These are phyloP conservation scores for Oenanthe sinensis DNA, from an alignment of 129 eudicot genomes.

Conservation along the genomic window DNA sequence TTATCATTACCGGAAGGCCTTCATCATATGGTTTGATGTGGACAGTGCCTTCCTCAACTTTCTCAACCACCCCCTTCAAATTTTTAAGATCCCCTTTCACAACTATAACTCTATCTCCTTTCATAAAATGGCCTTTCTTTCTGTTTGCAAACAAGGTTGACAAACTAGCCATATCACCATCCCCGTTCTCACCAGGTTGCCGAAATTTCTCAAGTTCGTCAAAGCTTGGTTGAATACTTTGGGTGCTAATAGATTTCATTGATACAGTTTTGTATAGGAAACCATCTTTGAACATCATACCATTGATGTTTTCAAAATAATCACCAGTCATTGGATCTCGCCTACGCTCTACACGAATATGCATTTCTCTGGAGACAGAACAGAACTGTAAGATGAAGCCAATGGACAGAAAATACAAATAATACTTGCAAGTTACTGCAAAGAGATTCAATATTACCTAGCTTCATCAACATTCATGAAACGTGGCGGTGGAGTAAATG, in stretches of 20 bases:
- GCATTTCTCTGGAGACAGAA: slow-evolving; percentile 50
- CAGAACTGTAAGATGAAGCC: not conserved
- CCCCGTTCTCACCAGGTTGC: slow-evolving; percentile 70
- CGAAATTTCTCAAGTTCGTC: slow-evolving; percentile 94
- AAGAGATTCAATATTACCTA: slow-evolving; percentile 28
- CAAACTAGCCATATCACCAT: slow-evolving; percentile 68
- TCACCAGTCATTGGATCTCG: slow-evolving; percentile 79
- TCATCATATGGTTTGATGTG: slow-evolving; percentile 71
- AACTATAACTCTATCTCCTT: slow-evolving; percentile 81
- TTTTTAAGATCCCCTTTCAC: slow-evolving; percentile 86
- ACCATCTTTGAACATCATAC: slow-evolving; percentile 92
- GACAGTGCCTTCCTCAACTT: slow-evolving; percentile 91
- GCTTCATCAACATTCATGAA: slow-evolving; percentile 97
- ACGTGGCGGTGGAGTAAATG: slow-evolving; percentile 88
- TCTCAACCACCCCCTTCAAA: slow-evolving; percentile 80
- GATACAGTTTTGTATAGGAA: slow-evolving; percentile 77
- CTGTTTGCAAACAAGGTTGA: slow-evolving; percentile 78
- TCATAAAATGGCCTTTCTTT: slow-evolving; percentile 94
- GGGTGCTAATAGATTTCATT: slow-evolving; percentile 72
- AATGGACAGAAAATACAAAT: not conserved
- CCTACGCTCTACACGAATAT: slow-evolving; percentile 82
- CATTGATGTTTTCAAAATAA: slow-evolving; percentile 63
- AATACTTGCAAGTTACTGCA: not conserved
- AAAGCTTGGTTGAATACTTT: slow-evolving; percentile 76
- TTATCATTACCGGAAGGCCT: slow-evolving; percentile 61